Evolutionary conservation across 1,284 basidiomycete species (phyloP), one percentile per base, ranked within the genome.

Genomic region (Mycosarcoma mackinlayi): DNA sequence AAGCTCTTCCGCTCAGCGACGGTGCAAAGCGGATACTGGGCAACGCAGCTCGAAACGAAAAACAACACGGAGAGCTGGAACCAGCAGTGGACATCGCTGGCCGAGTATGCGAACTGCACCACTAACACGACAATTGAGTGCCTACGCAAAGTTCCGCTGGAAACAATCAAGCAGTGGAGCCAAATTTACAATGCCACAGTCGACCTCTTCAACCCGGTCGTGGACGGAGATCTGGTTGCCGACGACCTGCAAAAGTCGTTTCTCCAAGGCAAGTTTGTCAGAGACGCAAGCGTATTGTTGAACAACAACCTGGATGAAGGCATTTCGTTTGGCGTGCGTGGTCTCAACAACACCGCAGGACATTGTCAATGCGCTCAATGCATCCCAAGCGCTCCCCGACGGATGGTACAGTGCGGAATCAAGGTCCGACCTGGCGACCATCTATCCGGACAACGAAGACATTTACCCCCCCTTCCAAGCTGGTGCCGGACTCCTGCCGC

Each of bases 401-500:
- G 50, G 46, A 3, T 48, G 44, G 45, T 13, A 48, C 11, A 61
- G 16, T 6, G n/a, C n/a, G 5, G 45, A 37, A 14, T 42, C 49
- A 13, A 8, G 18, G 4, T 4, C 6, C 18, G 52, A 42, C 6
- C 18, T 70, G 9, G 44, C 44, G 3, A 27, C 11, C 5, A 37
- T 45, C 21, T 70, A 70, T 37, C 57, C 67, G 21, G 62, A 70
- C 41, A 59, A 70, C 50, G 67, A 70, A 18, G 67, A 59, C 18
- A 39, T 57, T 27, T 70, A 51, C 14, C 24, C 61, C 7, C 67
- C 67, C 5, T 70, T 44, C 53, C 50, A 55, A 16, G 67, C 67
- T 0, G 67, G 67, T 2, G 52, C 57, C 2, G 67, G 67, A 9
- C 27, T 52, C 21, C 30, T 70, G 7, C 47, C 65, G 1, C 24